These are phyloP conservation scores for Ceratocystis destructans DNA, from an alignment of 2,329 filamentous ascomycete species.

Conservation along the genomic window DNA sequence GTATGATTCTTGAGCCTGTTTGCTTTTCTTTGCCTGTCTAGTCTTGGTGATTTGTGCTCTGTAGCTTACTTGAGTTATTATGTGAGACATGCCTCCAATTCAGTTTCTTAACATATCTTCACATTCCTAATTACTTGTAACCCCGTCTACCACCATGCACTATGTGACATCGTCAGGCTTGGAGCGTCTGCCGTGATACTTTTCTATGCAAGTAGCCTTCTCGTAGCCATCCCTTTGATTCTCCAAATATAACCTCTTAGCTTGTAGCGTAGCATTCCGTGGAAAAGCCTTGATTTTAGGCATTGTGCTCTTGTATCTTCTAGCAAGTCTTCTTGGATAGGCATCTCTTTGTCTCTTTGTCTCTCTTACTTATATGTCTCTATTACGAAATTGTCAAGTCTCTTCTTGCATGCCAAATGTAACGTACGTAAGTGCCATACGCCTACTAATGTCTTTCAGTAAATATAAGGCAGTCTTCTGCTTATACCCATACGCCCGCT, in stretches of 20 bases:
- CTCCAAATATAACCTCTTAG: no score
- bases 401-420: slow-evolving; percentile 4
- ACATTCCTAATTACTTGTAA: neutral
- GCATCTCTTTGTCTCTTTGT: neutral
- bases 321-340: neutral
- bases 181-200: neutral
- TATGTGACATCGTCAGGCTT: no score
- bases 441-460: neutral
- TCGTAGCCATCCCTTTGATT: no score
- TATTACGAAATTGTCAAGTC: neutral
- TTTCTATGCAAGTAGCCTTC: neutral
- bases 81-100: neutral
- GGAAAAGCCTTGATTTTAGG: no score
- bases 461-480: neutral
- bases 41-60: neutral
- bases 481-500: neutral
- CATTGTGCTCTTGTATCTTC: neutral
- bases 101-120: neutral
- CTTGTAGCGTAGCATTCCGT: no score
- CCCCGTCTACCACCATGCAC: no score
- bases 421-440: neutral
- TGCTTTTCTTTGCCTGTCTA: neutral
- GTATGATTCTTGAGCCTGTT: neutral
- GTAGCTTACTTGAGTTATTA: neutral
- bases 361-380: neutral